Base-by-base conservation (phyloP, 164 flowering plant species). In the Kingdonia uniflora region DNA sequence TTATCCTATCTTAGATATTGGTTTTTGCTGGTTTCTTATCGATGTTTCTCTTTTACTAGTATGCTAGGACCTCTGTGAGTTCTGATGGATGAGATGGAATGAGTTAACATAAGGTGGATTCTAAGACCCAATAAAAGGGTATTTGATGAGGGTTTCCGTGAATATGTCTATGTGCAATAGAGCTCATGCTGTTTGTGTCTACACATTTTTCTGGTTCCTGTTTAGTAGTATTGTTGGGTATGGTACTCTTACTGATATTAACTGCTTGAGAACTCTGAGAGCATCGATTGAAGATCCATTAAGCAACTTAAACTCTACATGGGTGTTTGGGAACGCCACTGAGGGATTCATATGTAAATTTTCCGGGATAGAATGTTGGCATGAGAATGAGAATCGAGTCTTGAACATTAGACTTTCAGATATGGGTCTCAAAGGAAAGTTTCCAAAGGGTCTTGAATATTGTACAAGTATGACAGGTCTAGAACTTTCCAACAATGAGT, bases 351-450 rank as follows among this genome's bases (percentile, higher is more conserved):
- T 88, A 64, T 88, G 94, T 55, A 70, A 48, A 15, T 88, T 85
- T 65, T 20, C 16, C 13, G 96, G 96, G 23, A 59, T 88, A 11
- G 78, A 77, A 0, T 88, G 96, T 54, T 88, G 96, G 96, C 90
- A 85, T 56, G 68, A 71, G 0, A 70, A 76, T 33, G 96, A 88
- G 70, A 77, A 63, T 58, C 75, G 46, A 67, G 88, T 88, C n/a
- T 48, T 85, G 23, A 83, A 71, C 37, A 64, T 88, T 48, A 46
- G 33, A 26, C 79, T 88, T 22, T 42, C 79, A 0, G 70, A 68
- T 54, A 65, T 78, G 75, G 87, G 80, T 14, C 77, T 88, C n/a
- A 65, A 67, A 62, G 96, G 96, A 33, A 62, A 46, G 45, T 88
- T 85, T 52, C 96, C 94, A 5, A 60, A 19, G 3, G 88, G 81